Base-by-base conservation (phyloP, 2,329 filamentous ascomycete genomes). In the Zalaria obscura region DNA sequence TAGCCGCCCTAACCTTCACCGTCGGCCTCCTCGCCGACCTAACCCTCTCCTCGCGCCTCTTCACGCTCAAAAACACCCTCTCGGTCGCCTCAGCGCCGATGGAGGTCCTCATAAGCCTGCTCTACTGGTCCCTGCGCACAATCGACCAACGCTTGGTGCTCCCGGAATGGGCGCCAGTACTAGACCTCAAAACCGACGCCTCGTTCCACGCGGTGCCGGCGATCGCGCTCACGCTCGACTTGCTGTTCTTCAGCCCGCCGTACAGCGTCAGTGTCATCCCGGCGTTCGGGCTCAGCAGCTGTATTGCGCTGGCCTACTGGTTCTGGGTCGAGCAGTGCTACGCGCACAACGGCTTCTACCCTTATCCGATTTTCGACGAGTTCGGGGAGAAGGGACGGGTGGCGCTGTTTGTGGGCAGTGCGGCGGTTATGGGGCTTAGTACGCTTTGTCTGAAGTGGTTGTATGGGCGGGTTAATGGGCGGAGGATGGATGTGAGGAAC, bases 291-390 rank as follows among this genome's bases (percentile, higher is more conserved):
- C 54, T 82, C 26, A 77, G 75, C 48, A 70, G 70, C 8, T 55
- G 49, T 2, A 60, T 85, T 35, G 80, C 79, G 0, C 75, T 82
- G 46, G 56, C 62, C 3, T 88, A 88, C 58, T 88, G 81, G 80
- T 72, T 72, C 48, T 88, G 83, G 82, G 73, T 86, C 25, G 80
- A 87, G 59, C 68, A 75, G 25, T 86, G 81, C 62, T 83, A 74
- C 51, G 67, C 67, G 36, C 65, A 72, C 45, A 86, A 86, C 51
- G 75, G 78, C 41, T 78, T 70, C 50, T 93, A 93, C 51, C 86
- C 87, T 0, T 94, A 95, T 59, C 87, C 88, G 1, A 71, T 94
- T 26, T 89, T 95, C 48, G 78, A 69, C 5, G 57, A 83, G 36
- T 64, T 93, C 35, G 70, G 68, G 39, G 81, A 76, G 0, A 56